Percentiles rank a stretch among this genome's conserved stretches.
These are phyloP conservation scores for Alternaria consortialis DNA, from an alignment of 2,329 filamentous ascomycete genomes.

Conservation along the genomic window DNA sequence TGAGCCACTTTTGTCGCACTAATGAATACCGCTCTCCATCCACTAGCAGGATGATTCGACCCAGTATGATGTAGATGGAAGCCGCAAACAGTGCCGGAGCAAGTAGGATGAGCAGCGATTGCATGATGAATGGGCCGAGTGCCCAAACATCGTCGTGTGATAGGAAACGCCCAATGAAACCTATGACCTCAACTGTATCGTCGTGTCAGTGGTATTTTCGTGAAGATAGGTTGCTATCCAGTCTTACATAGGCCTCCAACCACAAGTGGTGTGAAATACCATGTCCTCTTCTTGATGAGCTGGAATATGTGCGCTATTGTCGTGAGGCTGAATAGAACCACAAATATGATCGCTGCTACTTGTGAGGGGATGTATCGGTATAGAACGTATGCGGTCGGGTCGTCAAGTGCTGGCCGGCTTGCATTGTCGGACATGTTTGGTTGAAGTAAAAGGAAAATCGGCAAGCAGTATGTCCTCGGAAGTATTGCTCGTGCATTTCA, in stretches of 20 bases:
- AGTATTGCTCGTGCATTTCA: background rate
- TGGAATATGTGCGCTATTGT: conserved; percentile 55
- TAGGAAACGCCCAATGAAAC: conserved; percentile 59
- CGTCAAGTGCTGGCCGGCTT: conserved; percentile 24
- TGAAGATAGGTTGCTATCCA: background rate
- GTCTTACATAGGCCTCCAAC: conserved; percentile 60
- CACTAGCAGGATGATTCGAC: conserved; percentile 54
- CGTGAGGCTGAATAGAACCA: conserved; percentile 55
- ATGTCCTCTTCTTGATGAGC: conserved; percentile 55
- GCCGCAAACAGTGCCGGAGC: conserved; percentile 60
- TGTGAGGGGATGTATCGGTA: conserved; percentile 55
- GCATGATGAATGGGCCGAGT: conserved; percentile 54
- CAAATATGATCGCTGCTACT: conserved; percentile 58
- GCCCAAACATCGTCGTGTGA: conserved; percentile 50
- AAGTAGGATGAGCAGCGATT: conserved; percentile 56
- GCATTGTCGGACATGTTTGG: conserved; percentile 1
- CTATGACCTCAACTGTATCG: conserved; percentile 58
- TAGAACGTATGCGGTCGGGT: conserved; percentile 22
- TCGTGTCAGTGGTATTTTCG: background rate
- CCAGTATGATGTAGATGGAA: conserved; percentile 60
- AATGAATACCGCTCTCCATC: conserved; percentile 52
- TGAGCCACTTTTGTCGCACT: conserved; percentile 53
- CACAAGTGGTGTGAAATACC: conserved; percentile 62
- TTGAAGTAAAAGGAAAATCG: background rate
- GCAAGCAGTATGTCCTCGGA: background rate